Percentiles rank a stretch among this genome's conserved stretches.
These are phyloP conservation scores for Phytophthora megakarya DNA, from an alignment of 352 stramenopile species.

Conservation along the genomic window DNA sequence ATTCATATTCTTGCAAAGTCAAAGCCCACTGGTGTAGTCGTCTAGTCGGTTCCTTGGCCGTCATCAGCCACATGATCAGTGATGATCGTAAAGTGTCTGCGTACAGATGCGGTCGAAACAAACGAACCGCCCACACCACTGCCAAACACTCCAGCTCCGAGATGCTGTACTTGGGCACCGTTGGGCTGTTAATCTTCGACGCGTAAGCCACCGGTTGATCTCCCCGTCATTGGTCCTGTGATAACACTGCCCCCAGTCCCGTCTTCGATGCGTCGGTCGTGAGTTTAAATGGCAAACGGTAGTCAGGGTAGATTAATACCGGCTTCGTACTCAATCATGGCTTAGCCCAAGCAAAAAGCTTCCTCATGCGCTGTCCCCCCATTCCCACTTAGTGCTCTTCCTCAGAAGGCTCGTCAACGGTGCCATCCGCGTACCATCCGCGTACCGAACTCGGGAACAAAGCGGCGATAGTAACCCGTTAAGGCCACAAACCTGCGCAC, in stretches of 20 bases:
- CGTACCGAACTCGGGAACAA: constrained; percentile 23
- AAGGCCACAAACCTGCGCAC: constrained; percentile 31
- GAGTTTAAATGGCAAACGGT: constrained; percentile 34
- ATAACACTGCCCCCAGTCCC: constrained; percentile 25
- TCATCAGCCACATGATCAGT: constrained; percentile 34
- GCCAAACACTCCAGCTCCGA: constrained; percentile 35
- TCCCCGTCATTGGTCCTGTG: constrained; percentile 16
- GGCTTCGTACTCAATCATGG: constrained; percentile 1
- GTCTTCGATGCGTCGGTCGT: constrained; percentile 30
- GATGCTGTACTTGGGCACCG: constrained; percentile 30
- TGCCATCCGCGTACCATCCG: constrained; percentile 9
- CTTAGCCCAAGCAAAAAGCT: constrained; percentile 28
- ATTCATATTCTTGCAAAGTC: constrained; percentile 29
- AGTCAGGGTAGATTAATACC: constrained; percentile 28
- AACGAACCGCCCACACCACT: neutral
- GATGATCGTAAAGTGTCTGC: too few relatives aligned
- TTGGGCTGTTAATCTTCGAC: constrained; percentile 15
- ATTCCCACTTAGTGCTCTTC: constrained; percentile 24
- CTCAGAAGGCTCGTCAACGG: constrained; percentile 32
- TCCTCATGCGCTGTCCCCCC: constrained; percentile 18
- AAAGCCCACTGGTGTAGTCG: constrained; percentile 25
- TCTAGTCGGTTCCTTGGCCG: constrained; percentile 2
- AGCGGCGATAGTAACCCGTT: constrained; percentile 30
- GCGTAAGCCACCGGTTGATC: constrained; percentile 27
- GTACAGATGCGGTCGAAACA: constrained; percentile 30